A percentile compares a stretch with the other conserved stretches of the same genome.
phyloP scores from a whole-genome alignment of 257 asterid species.

The Leptodermis oblonga region DNA sequence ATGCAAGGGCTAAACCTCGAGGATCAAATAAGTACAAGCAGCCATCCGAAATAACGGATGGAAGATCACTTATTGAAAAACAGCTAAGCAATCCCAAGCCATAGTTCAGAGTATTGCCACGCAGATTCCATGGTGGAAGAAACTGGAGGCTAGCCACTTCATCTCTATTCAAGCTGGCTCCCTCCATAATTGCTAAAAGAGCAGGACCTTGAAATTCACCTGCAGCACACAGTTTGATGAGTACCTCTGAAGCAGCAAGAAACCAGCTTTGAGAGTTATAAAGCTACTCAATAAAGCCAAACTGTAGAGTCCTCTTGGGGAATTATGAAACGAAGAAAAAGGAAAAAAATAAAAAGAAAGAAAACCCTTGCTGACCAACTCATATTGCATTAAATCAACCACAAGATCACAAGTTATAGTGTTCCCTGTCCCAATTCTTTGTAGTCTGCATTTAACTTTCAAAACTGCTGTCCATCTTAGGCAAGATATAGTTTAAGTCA shows the following conservation, averaged over 20 bases:
- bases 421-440: not conserved
- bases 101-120: conserved; percentile 80
- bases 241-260: conserved; percentile 9
- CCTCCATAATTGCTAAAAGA: conserved; percentile 77
- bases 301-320: not conserved
- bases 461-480: not conserved
- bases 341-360: too few species aligned
- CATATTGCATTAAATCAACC: not conserved
- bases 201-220: conserved; percentile 99
- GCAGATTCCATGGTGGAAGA: conserved; percentile 93
- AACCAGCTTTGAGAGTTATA: not conserved
- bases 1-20: conserved; percentile 71
- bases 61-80: conserved; percentile 80
- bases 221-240: conserved; percentile 29
- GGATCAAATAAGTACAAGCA: conserved; percentile 92
- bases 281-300: not conserved
- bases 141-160: conserved; percentile 84
- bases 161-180: conserved; percentile 82
- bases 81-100: conserved; percentile 94
- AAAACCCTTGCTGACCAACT: not conserved
- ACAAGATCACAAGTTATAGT: not conserved
- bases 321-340: too few species aligned
- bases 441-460: not conserved
- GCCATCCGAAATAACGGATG: conserved; percentile 83
- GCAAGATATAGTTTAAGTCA: not conserved